Conservation (phyloP, 1,284 basidiomycete genomes). For the Chondrostereum purpureum region DNA sequence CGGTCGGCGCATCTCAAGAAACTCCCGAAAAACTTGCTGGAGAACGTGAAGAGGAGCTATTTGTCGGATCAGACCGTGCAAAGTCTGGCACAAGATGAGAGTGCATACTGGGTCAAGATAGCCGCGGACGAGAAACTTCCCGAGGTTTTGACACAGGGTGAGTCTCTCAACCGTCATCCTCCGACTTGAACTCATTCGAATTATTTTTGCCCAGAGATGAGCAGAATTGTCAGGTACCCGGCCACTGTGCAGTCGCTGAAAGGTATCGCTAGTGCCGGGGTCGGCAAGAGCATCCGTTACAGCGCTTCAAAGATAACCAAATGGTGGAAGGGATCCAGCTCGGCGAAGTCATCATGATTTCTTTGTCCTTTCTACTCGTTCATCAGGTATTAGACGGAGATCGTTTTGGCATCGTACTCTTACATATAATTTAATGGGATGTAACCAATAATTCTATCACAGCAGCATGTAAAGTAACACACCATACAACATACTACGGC, state of each 20-base stretch:
- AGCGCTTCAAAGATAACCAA: slow-evolving; percentile 73
- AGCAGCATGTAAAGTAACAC: background rate
- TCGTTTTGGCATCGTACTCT: background rate
- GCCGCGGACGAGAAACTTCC: slow-evolving; percentile 59
- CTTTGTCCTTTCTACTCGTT: slow-evolving; percentile 1
- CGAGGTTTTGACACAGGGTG: slow-evolving; percentile 54
- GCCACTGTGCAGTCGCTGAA: slow-evolving; percentile 83
- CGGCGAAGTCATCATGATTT: background rate
- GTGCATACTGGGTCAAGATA: slow-evolving; percentile 68
- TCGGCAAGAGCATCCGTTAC: slow-evolving; percentile 76
- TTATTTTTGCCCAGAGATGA: slow-evolving; percentile 48
- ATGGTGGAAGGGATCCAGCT: slow-evolving; percentile 58
- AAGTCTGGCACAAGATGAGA: slow-evolving; percentile 48
- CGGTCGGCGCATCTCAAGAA: slow-evolving; percentile 70
- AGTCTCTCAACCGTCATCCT: slow-evolving; percentile 19
- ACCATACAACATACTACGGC: background rate
- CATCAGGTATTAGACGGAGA: slow-evolving; percentile 2
- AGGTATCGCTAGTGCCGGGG: slow-evolving; percentile 79
- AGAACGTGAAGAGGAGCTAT: slow-evolving; percentile 51
- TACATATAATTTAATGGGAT: background rate
- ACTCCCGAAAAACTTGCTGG: slow-evolving; percentile 65
- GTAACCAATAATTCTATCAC: background rate
- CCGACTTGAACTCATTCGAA: slow-evolving; percentile 4
- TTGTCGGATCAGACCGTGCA: slow-evolving; percentile 20
- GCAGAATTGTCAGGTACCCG: slow-evolving; percentile 73